phyloP scores from a whole-genome alignment of 1,284 basidiomycete genomes.

The Dichomitus squalens region DNA sequence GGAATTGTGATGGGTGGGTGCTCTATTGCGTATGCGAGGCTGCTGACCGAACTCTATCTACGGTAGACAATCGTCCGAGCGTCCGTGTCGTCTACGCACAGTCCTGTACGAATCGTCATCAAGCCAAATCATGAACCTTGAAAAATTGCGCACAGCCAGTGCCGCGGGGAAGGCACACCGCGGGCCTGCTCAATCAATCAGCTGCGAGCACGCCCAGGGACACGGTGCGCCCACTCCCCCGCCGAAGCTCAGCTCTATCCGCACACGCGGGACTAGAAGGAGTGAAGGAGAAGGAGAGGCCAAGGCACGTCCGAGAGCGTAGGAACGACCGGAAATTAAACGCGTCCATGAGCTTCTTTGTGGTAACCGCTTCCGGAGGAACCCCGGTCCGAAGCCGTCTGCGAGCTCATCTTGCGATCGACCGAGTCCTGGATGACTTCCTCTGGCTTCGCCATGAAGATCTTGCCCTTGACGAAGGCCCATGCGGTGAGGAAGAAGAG shows the following conservation, averaged over 20 bases:
- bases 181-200: not conserved
- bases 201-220: not conserved
- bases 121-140: not conserved
- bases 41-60: not conserved
- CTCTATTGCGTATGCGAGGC: not conserved
- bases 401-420: slow-evolving; percentile 8
- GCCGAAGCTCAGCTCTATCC: no score
- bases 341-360: slow-evolving; percentile 3
- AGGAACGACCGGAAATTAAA: slow-evolving; percentile 6
- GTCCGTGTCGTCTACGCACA: slow-evolving; percentile 4
- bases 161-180: not conserved
- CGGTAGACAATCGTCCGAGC: slow-evolving; percentile 5
- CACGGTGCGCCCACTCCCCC: not conserved
- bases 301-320: slow-evolving; percentile 1
- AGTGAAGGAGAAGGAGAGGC: not conserved
- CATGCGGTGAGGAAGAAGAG: slow-evolving; percentile 43
- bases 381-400: slow-evolving; percentile 1
- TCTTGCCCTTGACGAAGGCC: slow-evolving; percentile 46
- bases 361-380: not conserved
- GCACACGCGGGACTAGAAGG: not conserved
- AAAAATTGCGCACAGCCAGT: not conserved
- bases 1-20: not conserved
- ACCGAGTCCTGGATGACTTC: slow-evolving; percentile 44
- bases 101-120: not conserved
- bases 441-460: slow-evolving; percentile 47